Evolutionary conservation across 345 rosid genomes (phyloP).

Genomic region (Populus deltoides): DNA sequence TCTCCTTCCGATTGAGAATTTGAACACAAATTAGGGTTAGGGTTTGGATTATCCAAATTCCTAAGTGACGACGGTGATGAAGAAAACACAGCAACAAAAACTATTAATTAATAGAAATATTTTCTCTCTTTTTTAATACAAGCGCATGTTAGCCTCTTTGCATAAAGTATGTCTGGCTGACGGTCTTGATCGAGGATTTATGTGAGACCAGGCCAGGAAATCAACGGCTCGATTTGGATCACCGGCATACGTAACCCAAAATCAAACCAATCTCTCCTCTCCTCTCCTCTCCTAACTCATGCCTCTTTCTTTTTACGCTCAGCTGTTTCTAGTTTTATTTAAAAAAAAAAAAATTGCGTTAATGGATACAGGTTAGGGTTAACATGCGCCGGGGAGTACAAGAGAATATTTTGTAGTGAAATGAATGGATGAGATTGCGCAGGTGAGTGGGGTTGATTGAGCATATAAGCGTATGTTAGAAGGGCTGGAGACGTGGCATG

Average conservation of each 20-base stretch:
- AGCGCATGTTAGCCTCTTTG: conserved; percentile 15
- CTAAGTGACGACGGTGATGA: neutral
- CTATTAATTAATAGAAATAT: neutral
- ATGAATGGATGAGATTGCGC: conserved; percentile 28
- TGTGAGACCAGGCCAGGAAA: conserved; percentile 2
- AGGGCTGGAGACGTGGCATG: conserved; percentile 36
- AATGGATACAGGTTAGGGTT: neutral
- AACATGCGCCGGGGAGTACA: conserved; percentile 8
- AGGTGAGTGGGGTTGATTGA: conserved; percentile 8
- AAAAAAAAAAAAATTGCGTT: neutral
- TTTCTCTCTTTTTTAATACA: neutral
- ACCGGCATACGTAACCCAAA: conserved; percentile 14
- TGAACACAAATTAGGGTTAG: conserved; percentile 9
- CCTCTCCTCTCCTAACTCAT: neutral
- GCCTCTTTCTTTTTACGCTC: neutral
- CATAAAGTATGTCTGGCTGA: conserved; percentile 4
- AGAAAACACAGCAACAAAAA: neutral
- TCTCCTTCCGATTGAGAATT: conserved; percentile 9
- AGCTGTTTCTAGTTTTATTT: neutral
- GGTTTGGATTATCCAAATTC: conserved; percentile 2
- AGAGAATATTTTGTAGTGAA: conserved; percentile 6
- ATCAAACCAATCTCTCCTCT: no score
- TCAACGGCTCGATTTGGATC: conserved; percentile 20
- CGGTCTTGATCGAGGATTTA: neutral
- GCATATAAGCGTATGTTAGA: conserved; percentile 21